phyloP scores from a whole-genome alignment of 108 stramenopile genomes.

The Nitzschia sp. region DNA sequence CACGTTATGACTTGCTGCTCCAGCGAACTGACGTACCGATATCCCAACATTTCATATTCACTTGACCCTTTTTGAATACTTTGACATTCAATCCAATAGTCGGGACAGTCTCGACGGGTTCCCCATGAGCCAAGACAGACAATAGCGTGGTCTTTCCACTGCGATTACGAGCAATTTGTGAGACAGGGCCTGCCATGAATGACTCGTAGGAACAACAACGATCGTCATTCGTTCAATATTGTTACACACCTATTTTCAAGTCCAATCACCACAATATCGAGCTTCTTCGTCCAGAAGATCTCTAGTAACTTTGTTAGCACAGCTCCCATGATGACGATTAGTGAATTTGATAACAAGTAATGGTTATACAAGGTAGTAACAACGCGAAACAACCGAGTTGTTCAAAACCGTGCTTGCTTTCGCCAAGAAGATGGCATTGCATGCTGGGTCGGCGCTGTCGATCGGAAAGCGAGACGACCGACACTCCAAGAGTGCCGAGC shows the following conservation, averaged over 20 bases:
- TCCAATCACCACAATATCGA: constrained; percentile 96
- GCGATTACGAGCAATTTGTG: constrained; percentile 15
- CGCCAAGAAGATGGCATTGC: too few relatives aligned
- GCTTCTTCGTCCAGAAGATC: constrained; percentile 93
- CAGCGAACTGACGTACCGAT: constrained; percentile 44
- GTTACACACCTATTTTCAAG: constrained; percentile 77
- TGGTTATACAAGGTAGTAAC: neutral
- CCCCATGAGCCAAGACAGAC: constrained; percentile 92
- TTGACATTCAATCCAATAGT: constrained; percentile 97
- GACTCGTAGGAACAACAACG: neutral
- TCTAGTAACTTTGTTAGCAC: constrained; percentile 76
- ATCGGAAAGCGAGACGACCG: too few relatives aligned
- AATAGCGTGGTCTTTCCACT: constrained; percentile 95
- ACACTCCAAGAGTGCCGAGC: too few relatives aligned
- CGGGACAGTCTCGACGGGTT: constrained; percentile 92
- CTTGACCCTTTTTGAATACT: constrained; percentile 86
- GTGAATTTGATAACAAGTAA: neutral
- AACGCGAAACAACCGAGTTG: too few relatives aligned
- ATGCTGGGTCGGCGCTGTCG: too few relatives aligned
- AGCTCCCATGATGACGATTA: constrained; percentile 68
- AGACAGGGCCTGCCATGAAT: too few relatives aligned
- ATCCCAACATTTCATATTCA: constrained; percentile 99
- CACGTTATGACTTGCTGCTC: too few relatives aligned
- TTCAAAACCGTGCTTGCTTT: too few relatives aligned
- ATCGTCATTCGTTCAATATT: neutral